A percentile compares a stretch with the other conserved stretches of the same genome.
Evolutionary conservation across 176 grass and related monocot genomes (phyloP).

Genomic region (Phoenix dactylifera): DNA sequence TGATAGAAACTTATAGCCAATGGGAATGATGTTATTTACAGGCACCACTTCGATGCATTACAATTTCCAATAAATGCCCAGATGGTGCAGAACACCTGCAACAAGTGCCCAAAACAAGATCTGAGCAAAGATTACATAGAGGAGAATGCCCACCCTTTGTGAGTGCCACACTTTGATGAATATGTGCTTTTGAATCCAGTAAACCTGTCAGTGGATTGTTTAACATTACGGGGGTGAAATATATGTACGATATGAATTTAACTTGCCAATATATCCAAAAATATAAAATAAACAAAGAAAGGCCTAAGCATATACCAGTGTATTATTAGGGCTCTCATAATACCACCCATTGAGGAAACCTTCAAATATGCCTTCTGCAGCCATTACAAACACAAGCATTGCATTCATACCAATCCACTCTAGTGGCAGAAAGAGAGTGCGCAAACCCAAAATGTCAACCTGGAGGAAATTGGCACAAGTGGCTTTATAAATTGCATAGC

Average conservation of each 20-base stretch:
- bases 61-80: conserved; percentile 79
- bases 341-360: conserved; percentile 96
- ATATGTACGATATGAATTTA: neutral
- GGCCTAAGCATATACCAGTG: conserved; percentile 40
- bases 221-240: neutral
- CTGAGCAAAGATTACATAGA: conserved; percentile 77
- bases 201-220: conserved; percentile 38
- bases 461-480: neutral
- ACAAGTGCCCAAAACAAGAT: conserved; percentile 80
- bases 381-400: conserved; percentile 97
- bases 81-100: conserved; percentile 54
- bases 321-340: conserved; percentile 77
- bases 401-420: conserved; percentile 93
- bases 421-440: conserved; percentile 36
- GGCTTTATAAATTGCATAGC: no score
- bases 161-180: conserved; percentile 80
- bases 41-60: conserved; percentile 14
- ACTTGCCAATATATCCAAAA: neutral
- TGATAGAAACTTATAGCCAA: neutral
- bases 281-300: conserved; percentile 2
- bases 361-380: conserved; percentile 84
- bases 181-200: conserved; percentile 86
- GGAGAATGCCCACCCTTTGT: conserved; percentile 55
- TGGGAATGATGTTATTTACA: neutral
- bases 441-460: conserved; percentile 55